A percentile compares a stretch with the other conserved stretches of the same genome.
These are phyloP conservation scores for Oxalis stricta DNA, from an alignment of 441 rosid genomes.

Conservation along the genomic window DNA sequence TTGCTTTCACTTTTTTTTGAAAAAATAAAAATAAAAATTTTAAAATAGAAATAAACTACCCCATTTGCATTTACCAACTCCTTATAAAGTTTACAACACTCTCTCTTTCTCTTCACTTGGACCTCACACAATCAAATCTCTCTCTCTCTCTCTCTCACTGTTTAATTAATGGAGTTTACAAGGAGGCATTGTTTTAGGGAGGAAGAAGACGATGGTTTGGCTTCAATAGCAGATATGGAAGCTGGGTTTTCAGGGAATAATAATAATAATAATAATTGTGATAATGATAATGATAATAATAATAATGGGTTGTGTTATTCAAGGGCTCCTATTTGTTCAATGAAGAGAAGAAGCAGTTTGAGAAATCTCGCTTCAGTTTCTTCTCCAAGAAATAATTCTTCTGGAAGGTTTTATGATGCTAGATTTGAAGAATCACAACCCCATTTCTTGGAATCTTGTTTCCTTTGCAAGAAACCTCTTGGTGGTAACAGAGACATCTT, in stretches of 20 bases:
- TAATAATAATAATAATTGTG: not conserved
- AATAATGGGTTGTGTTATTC: not conserved
- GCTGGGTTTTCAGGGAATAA: constrained; percentile 32
- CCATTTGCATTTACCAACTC: constrained; percentile 1
- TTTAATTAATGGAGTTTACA: not conserved
- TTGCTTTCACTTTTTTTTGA: too few relatives aligned
- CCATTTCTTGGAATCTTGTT: constrained; percentile 30
- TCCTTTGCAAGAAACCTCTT: constrained; percentile 29
- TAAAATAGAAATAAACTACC: not conserved
- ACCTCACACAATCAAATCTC: not conserved
- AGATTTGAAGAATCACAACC: constrained; percentile 33
- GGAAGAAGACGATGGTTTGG: constrained; percentile 49
- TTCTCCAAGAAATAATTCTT: constrained; percentile 38
- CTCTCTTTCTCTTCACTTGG: not conserved
- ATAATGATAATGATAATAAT: too few relatives aligned
- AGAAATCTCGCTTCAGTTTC: constrained; percentile 8
- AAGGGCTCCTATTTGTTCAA: not conserved
- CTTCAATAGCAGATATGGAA: constrained; percentile 37
- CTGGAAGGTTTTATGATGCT: constrained; percentile 30
- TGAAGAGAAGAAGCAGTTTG: constrained; percentile 16
- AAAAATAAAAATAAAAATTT: not conserved
- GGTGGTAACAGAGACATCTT: constrained; percentile 36
- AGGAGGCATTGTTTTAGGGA: constrained; percentile 31
- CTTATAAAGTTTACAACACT: constrained; percentile 1
- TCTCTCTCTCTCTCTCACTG: not conserved